These are phyloP conservation scores for Pleurotus ostreatus DNA, from an alignment of 768 basidiomycete species.

Conservation along the genomic window DNA sequence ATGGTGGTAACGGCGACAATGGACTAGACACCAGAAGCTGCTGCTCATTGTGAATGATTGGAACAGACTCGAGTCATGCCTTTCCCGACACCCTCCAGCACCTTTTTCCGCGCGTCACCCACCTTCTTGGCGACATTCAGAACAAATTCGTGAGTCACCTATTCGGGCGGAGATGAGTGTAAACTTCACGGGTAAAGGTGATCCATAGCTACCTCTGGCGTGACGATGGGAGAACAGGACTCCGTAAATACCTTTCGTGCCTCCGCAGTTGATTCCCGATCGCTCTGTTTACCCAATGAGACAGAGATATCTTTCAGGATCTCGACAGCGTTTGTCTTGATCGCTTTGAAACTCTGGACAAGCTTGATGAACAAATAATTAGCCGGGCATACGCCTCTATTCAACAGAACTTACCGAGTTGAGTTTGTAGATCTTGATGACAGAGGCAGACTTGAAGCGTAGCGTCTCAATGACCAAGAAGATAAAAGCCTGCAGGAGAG, in stretches of 20 bases:
- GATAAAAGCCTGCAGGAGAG: constrained; percentile 55
- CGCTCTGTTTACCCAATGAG: constrained; percentile 44
- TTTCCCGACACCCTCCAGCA: constrained; percentile 67
- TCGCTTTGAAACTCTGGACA: constrained; percentile 58
- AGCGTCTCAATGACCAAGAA: constrained; percentile 65
- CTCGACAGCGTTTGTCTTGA: constrained; percentile 49
- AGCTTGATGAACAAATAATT: constrained; percentile 38
- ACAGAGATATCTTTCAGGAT: constrained; percentile 57
- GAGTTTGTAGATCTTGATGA: constrained; percentile 71
- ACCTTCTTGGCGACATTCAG: constrained; percentile 59
- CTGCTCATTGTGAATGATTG: constrained; percentile 14
- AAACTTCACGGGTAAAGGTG: not conserved
- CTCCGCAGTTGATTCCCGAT: constrained; percentile 49
- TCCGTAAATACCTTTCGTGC: constrained; percentile 48
- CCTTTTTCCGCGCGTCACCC: constrained; percentile 66
- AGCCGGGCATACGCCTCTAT: constrained; percentile 7
- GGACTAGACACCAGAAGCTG: not conserved
- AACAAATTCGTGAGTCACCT: constrained; percentile 68
- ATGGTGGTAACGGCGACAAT: not conserved
- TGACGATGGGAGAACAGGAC: constrained; percentile 37
- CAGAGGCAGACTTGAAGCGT: constrained; percentile 68
- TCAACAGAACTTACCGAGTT: constrained; percentile 49
- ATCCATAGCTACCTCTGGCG: constrained; percentile 26
- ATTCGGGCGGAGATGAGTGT: constrained; percentile 7
- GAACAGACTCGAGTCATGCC: constrained; percentile 40